Evolutionary conservation across 2,329 filamentous ascomycete genomes (phyloP), one percentile per base, ranked within the genome.

Genomic region (Pyrenophora seminiperda): DNA sequence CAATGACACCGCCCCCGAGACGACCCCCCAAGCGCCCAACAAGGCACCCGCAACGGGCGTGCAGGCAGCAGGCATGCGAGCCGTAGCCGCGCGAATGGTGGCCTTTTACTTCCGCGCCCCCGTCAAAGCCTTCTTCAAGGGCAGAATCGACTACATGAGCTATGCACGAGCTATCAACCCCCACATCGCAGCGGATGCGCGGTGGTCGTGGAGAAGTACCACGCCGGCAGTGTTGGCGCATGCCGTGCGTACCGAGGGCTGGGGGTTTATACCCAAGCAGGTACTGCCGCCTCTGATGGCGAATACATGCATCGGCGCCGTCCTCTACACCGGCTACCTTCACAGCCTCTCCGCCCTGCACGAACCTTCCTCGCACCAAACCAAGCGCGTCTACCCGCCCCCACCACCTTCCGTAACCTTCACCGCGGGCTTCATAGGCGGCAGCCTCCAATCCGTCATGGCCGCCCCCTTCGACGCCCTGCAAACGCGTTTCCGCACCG

Each of bases 81-180:
- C 91, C 20, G 73, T 96, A 56, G 92, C 88, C 62, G 88, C 90
- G 6, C 89, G 95, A 68, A 80, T 91, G 63, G 83, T 96, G 46
- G 87, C 91, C 18, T 96, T 96, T 65, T 97, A 96, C 54, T 97
- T 96, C 70, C 82, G 91, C 48, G 90, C 91, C 0, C 92, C 92
- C 1, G 89, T 91, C 44, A 96, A 96, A 75, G 89, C 91, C 13
- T 97, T 97, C 71, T 96, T 97, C 75, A 84, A 90, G 54, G 92
- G 90, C 1, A 80, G 92, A 50, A 91, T 97, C 57, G 92, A 97
- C 77, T 96, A 91, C 70, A 80, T 80, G 53, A 83, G 82, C 46
- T 85, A 85, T 74, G 83, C 83, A 19, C 75, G 83, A 69, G 83
- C 83, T 50, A 83, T 87, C 64, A 84, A 83, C 59, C 84, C 84